These are phyloP conservation scores for Phoma sp. DNA, from an alignment of 2,329 filamentous ascomycete genomes.

Conservation along the genomic window DNA sequence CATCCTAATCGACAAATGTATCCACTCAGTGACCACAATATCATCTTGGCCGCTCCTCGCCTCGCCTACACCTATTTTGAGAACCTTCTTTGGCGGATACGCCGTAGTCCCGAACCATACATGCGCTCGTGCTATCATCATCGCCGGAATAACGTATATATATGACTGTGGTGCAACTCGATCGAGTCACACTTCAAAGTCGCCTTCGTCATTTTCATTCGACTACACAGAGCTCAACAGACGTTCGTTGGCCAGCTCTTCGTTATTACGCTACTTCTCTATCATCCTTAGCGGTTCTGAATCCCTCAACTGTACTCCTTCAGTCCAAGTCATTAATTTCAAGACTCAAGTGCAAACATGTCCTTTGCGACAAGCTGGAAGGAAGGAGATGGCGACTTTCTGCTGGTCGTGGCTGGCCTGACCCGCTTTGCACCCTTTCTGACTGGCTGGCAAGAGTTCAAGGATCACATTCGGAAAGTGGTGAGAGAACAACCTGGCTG, in stretches of 20 bases:
- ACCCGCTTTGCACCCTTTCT: conserved; percentile 37
- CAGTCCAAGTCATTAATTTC: neutral
- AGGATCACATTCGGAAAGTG: conserved; percentile 44
- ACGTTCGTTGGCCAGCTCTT: neutral
- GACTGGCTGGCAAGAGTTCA: conserved; percentile 46
- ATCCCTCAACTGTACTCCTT: neutral
- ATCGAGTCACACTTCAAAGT: neutral
- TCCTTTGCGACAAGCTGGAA: conserved; percentile 22
- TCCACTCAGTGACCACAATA: conserved; percentile 8
- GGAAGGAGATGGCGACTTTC: conserved; percentile 35
- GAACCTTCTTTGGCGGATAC: neutral
- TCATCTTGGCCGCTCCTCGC: conserved; percentile 4
- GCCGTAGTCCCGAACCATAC: neutral
- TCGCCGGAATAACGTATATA: conserved; percentile 9
- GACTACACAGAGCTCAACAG: neutral
- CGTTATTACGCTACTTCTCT: neutral
- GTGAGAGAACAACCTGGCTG: conserved; percentile 47
- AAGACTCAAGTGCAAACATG: conserved; percentile 5
- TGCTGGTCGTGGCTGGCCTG: conserved; percentile 39
- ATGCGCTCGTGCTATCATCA: conserved; percentile 4
- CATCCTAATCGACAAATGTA: conserved; percentile 2
- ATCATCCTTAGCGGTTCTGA: neutral
- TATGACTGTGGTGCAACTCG: conserved; percentile 3
- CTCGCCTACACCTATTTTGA: conserved; percentile 9
- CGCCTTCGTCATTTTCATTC: neutral